Percentiles rank a stretch among this genome's conserved stretches.
These are phyloP conservation scores for Nicotiana undulata DNA, from an alignment of 257 asterid species.

Conservation along the genomic window DNA sequence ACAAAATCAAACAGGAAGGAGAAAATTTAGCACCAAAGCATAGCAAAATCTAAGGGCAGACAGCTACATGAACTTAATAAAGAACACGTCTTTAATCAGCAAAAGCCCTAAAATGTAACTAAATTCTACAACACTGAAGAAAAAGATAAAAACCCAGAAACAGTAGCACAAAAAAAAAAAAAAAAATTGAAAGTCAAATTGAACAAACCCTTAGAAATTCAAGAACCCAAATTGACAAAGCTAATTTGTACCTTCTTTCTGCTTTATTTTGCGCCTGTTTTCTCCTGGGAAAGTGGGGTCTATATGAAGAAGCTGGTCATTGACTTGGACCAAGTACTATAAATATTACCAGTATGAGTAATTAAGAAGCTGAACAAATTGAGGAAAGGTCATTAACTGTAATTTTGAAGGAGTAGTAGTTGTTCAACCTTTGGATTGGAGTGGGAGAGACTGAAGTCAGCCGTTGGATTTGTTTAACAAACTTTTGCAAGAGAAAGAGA, in stretches of 20 bases:
- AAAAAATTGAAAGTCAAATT: not conserved
- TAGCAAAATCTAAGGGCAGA: not conserved
- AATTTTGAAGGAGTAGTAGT: no score
- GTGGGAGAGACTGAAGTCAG: not conserved
- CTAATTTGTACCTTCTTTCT: not conserved
- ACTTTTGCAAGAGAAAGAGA: not conserved
- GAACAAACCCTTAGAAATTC: not conserved
- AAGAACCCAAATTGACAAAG: not conserved
- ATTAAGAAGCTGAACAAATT: not conserved
- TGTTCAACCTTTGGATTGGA: not conserved
- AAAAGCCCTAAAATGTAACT: not conserved
- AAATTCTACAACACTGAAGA: not conserved
- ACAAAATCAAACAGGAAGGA: not conserved
- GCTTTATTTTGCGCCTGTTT: not conserved
- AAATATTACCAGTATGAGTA: not conserved
- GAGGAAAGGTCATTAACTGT: no score
- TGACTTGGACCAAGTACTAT: slow-evolving; percentile 43
- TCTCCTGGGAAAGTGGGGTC: not conserved
- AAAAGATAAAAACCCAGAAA: not conserved
- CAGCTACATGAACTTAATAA: not conserved
- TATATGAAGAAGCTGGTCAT: slow-evolving; percentile 14
- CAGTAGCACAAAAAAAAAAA: not conserved
- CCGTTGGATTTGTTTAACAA: slow-evolving; percentile 2
- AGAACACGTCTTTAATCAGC: not conserved
- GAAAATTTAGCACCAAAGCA: not conserved